Conservation (phyloP, 2,329 filamentous ascomycete genomes). For the Epichloe hybrida region DNA sequence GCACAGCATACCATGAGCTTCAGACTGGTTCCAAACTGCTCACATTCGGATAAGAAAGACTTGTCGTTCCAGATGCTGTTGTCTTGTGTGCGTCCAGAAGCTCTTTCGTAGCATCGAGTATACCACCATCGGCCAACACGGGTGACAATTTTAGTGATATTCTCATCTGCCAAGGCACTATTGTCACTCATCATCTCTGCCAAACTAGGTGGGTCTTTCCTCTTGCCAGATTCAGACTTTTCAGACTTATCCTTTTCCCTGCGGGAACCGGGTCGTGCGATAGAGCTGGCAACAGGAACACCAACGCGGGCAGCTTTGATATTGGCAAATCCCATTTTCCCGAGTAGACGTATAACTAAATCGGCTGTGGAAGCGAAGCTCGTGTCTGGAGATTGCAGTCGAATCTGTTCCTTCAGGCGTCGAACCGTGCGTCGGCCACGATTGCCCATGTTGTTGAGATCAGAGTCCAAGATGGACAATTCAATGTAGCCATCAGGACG, state of each 20-base stretch:
- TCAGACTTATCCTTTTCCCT: slow-evolving; percentile 8
- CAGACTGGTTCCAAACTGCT: slow-evolving; percentile 74
- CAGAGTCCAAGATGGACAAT: slow-evolving; percentile 62
- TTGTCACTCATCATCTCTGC: slow-evolving; percentile 62
- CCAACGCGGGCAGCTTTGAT: slow-evolving; percentile 67
- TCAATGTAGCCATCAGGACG: slow-evolving; percentile 71
- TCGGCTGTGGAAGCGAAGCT: slow-evolving; percentile 48
- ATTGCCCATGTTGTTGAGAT: slow-evolving; percentile 71
- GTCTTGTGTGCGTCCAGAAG: slow-evolving; percentile 32
- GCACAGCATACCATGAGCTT: slow-evolving; percentile 87
- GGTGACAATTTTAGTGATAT: slow-evolving; percentile 84
- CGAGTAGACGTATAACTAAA: slow-evolving; percentile 51
- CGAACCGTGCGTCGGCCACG: slow-evolving; percentile 55
- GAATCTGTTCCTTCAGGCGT: slow-evolving; percentile 57
- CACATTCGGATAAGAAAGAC: slow-evolving; percentile 67
- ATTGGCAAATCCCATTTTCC: slow-evolving; percentile 54
- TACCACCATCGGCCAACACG: slow-evolving; percentile 96
- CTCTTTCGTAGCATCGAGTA: slow-evolving; percentile 74
- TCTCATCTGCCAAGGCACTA: slow-evolving; percentile 60
- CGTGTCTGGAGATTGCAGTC: slow-evolving; percentile 43
- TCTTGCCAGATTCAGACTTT: slow-evolving; percentile 11
- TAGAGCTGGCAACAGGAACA: slow-evolving; percentile 52
- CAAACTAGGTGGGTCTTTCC: slow-evolving; percentile 39
- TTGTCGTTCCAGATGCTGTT: slow-evolving; percentile 67
- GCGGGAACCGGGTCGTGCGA: slow-evolving; percentile 18